phyloP scores from a whole-genome alignment of 805 yeast species.

The Brettanomyces nanus region DNA sequence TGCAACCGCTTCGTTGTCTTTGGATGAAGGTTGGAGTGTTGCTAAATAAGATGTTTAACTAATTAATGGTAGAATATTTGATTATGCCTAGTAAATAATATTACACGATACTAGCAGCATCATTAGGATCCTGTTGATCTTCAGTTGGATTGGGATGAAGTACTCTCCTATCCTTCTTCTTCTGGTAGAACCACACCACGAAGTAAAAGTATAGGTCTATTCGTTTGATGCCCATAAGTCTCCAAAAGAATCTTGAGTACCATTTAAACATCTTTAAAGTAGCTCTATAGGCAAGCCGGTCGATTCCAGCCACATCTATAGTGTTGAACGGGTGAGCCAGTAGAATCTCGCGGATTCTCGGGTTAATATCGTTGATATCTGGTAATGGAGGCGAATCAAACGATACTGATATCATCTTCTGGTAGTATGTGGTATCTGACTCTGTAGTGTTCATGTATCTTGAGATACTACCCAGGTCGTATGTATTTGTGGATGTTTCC shows the following conservation, averaged over 20 bases:
- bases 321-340: slow-evolving; percentile 31
- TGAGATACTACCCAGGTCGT: not conserved
- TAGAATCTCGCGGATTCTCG: slow-evolving; percentile 17
- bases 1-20: not conserved
- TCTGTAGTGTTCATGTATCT: not conserved
- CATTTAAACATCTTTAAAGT: slow-evolving; percentile 24
- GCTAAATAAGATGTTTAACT: slow-evolving; percentile 16
- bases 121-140: no score
- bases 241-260: slow-evolving; percentile 38
- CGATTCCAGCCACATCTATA: slow-evolving; percentile 35
- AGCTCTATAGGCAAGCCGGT: slow-evolving; percentile 33
- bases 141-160: no score
- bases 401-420: slow-evolving; percentile 8
- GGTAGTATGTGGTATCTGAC: slow-evolving; percentile 4
- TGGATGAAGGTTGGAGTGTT: slow-evolving; percentile 21
- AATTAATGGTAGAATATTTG: no score
- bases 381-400: slow-evolving; percentile 22
- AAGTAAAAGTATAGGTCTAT: slow-evolving; percentile 45
- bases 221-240: slow-evolving; percentile 44
- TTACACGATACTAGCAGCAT: no score
- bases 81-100: no score
- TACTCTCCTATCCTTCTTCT: slow-evolving; percentile 11
- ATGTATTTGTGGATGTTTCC: not conserved
- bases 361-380: slow-evolving; percentile 14
- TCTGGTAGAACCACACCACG: slow-evolving; percentile 30